phyloP scores from a whole-genome alignment of 176 grass and related monocot species.

The Oryza longistaminata region DNA sequence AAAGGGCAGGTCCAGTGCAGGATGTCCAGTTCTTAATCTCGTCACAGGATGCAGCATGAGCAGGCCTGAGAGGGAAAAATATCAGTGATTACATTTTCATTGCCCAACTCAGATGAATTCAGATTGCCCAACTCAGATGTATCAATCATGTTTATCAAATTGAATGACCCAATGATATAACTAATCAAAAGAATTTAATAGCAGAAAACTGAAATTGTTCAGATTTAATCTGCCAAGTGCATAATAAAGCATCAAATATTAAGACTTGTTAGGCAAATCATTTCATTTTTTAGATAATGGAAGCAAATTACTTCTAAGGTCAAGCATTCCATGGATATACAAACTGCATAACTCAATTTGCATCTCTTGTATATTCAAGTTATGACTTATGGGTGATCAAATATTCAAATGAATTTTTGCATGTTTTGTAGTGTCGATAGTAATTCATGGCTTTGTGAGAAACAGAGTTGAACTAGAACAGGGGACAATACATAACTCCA shows the following conservation, averaged over 20 bases:
- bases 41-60: conserved; percentile 9
- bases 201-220: neutral
- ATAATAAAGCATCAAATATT: neutral
- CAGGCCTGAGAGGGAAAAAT: neutral
- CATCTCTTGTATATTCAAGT: neutral
- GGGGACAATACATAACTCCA: neutral
- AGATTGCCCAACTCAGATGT: neutral
- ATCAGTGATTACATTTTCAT: neutral
- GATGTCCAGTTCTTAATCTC: neutral
- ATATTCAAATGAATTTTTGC: neutral
- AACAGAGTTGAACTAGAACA: neutral
- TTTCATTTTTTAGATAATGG: neutral
- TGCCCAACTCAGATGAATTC: too few relatives aligned
- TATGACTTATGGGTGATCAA: neutral
- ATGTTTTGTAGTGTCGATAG: neutral
- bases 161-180: neutral
- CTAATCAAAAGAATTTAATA: neutral
- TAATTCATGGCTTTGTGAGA: neutral
- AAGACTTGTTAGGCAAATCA: neutral
- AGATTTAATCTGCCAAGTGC: neutral
- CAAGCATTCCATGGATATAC: neutral
- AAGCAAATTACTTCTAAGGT: neutral
- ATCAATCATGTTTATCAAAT: neutral
- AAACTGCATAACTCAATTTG: neutral
- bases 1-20: neutral